These are phyloP conservation scores for Auriscalpium vulgare DNA, from an alignment of 768 basidiomycete species.

Conservation along the genomic window DNA sequence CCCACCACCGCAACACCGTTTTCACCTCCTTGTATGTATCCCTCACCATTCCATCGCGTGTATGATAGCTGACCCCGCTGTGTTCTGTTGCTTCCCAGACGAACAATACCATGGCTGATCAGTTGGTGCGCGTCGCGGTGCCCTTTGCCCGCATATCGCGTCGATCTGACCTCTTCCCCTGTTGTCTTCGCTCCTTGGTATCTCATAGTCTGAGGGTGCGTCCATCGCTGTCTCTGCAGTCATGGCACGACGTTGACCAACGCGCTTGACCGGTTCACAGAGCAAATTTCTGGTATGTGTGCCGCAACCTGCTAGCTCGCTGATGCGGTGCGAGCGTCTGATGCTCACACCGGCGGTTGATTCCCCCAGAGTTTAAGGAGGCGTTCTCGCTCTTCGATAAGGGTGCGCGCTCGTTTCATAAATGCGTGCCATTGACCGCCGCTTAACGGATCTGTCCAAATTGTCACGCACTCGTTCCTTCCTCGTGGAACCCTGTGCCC, in stretches of 20 bases:
- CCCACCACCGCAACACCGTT: background rate
- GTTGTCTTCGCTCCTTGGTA: background rate
- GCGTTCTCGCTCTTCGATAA: slow-evolving; percentile 98
- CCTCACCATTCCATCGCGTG: background rate
- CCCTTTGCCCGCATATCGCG: background rate
- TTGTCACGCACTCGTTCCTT: slow-evolving; percentile 3
- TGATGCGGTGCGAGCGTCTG: background rate
- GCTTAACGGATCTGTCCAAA: slow-evolving; percentile 3
- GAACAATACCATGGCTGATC: slow-evolving; percentile 38
- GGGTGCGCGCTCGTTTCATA: slow-evolving; percentile 38
- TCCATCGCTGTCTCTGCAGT: slow-evolving; percentile 7
- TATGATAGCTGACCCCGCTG: background rate
- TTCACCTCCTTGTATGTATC: background rate
- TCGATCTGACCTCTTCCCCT: background rate
- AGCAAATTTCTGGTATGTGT: slow-evolving; percentile 81
- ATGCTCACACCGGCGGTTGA: slow-evolving; percentile 1
- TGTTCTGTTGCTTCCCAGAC: background rate
- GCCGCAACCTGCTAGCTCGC: background rate
- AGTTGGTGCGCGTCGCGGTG: slow-evolving; percentile 33
- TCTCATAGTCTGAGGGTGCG: slow-evolving; percentile 49
- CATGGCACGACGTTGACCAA: background rate
- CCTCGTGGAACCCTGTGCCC: background rate
- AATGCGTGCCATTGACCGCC: background rate
- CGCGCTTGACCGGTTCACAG: slow-evolving; percentile 31
- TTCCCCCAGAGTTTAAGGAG: slow-evolving; percentile 84